These are phyloP conservation scores for Kodamaea kakaduensis DNA, from an alignment of 805 yeast species.

Conservation along the genomic window DNA sequence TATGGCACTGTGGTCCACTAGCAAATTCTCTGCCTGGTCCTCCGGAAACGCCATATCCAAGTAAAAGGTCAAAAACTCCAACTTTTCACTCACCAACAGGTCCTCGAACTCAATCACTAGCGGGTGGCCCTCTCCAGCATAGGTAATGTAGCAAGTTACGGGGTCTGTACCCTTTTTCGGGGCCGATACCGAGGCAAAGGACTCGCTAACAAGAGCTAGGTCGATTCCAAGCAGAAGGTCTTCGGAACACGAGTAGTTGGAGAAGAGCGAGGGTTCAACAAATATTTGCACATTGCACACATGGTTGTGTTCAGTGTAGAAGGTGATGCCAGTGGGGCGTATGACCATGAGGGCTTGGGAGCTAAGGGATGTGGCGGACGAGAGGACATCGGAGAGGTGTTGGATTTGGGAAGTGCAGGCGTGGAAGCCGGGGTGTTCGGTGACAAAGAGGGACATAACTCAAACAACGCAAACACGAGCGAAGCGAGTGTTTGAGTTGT, in stretches of 20 bases:
- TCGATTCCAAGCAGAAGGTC: constrained; percentile 32
- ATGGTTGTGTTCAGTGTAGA: constrained; percentile 37
- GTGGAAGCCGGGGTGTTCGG: constrained; percentile 17
- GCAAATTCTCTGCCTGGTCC: constrained; percentile 16
- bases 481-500: too few species aligned
- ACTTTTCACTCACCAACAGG: constrained; percentile 34
- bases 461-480: too few species aligned
- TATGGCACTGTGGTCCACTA: constrained; percentile 28
- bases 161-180: constrained; percentile 12
- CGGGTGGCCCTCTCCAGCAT: constrained; percentile 38
- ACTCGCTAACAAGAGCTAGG: constrained; percentile 30
- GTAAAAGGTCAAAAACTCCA: constrained; percentile 39
- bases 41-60: constrained; percentile 23
- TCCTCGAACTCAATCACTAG: constrained; percentile 41
- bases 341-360: constrained; percentile 34
- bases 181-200: constrained; percentile 28
- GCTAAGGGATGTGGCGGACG: constrained; percentile 28
- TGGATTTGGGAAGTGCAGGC: constrained; percentile 36
- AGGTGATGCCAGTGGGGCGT: constrained; percentile 27
- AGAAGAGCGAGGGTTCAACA: constrained; percentile 36
- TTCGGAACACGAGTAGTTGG: constrained; percentile 22
- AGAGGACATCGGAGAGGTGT: constrained; percentile 36
- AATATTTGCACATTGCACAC: constrained; percentile 31
- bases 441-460: constrained; percentile 3
- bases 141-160: constrained; percentile 33